Conservation (phyloP, 345 rosid genomes). For the Carallia brachiata region DNA sequence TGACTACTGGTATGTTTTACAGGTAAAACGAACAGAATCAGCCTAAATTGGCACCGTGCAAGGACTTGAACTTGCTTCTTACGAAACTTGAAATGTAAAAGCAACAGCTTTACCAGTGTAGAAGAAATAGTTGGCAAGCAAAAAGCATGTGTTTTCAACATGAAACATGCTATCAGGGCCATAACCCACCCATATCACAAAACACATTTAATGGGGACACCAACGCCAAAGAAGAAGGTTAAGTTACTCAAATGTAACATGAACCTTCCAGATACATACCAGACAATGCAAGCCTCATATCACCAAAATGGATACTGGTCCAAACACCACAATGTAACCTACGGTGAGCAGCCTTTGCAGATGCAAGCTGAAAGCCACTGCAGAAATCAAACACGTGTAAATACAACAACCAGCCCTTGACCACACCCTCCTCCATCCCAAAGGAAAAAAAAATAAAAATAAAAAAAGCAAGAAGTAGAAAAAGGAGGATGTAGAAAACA, state of each 20-base stretch:
- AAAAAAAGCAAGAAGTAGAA: background rate
- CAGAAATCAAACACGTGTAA: conserved; percentile 1
- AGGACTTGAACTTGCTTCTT: no score
- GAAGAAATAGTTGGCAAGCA: no score
- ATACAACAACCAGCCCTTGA: background rate
- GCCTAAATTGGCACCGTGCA: no score
- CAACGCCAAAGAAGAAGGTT: background rate
- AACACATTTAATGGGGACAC: no score
- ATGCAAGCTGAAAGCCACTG: conserved; percentile 56
- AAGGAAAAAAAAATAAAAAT: background rate
- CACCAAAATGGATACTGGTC: conserved; percentile 49
- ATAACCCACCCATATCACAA: no score
- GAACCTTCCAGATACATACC: conserved; percentile 26
- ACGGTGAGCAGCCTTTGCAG: conserved; percentile 56
- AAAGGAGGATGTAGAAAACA: background rate
- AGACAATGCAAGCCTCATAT: conserved; percentile 61
- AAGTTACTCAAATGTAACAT: background rate
- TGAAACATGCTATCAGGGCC: no score
- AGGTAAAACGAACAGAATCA: no score
- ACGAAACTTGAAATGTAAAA: no score
- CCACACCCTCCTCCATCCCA: background rate
- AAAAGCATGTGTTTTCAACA: no score
- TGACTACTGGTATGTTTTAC: no score
- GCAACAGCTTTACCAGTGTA: no score
- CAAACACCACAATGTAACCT: conserved; percentile 59